These are phyloP conservation scores for Gastrolobium villosum DNA, from an alignment of 306 rosid species.

Conservation along the genomic window DNA sequence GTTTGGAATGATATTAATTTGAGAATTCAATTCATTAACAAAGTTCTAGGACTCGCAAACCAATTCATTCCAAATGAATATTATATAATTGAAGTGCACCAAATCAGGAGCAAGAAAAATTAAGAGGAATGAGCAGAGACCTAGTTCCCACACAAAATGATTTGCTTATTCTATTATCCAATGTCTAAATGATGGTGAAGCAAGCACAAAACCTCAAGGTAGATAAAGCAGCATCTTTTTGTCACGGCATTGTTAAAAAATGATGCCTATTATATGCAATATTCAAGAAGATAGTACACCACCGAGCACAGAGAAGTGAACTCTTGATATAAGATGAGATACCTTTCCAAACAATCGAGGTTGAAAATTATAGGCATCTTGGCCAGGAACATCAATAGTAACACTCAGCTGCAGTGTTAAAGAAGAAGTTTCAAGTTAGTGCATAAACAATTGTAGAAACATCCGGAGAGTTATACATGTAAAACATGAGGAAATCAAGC, in stretches of 20 bases:
- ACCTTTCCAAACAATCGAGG: constrained; percentile 95
- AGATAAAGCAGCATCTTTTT: constrained; percentile 21
- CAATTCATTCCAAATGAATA: constrained; percentile 24
- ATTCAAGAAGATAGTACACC: background rate
- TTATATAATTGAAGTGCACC: background rate
- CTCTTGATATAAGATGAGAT: constrained; percentile 25
- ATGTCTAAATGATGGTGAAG: constrained; percentile 6
- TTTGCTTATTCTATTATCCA: background rate
- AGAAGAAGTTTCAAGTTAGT: constrained; percentile 13
- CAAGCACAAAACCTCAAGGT: constrained; percentile 17
- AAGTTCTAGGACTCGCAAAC: background rate
- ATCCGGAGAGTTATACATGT: background rate
- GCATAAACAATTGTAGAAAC: background rate
- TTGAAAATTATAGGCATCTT: constrained; percentile 74
- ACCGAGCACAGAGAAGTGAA: constrained; percentile 16
- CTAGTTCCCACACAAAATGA: background rate
- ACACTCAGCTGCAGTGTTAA: constrained; percentile 78
- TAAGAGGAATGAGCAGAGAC: background rate
- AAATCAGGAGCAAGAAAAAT: constrained; percentile 17
- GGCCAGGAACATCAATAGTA: constrained; percentile 72
- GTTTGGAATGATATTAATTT: background rate
- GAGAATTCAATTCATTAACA: background rate
- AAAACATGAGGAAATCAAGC: constrained; percentile 25
- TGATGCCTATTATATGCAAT: background rate
- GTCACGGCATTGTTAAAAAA: constrained; percentile 20